Evolutionary conservation across 441 rosid species (phyloP).

Genomic region (Bruguiera hainesii): DNA sequence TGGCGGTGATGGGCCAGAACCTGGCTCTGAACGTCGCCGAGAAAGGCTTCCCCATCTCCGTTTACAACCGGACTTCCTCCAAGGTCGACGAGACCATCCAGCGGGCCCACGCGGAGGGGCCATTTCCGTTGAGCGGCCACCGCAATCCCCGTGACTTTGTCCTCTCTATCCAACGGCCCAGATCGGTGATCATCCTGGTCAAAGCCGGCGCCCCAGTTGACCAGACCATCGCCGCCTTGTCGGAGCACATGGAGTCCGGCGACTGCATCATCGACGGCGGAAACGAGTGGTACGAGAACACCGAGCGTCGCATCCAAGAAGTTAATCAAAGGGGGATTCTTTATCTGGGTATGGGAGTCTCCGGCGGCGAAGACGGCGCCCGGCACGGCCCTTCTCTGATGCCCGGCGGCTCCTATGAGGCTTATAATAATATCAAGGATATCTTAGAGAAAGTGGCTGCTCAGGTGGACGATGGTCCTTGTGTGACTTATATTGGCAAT

Average conservation of each 20-base stretch:
- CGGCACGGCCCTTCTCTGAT: constrained; percentile 85
- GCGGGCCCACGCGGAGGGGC: constrained; percentile 66
- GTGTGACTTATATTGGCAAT: constrained; percentile 89
- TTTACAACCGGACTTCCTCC: constrained; percentile 81
- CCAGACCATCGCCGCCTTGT: constrained; percentile 74
- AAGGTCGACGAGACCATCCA: constrained; percentile 83
- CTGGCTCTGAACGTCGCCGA: constrained; percentile 87
- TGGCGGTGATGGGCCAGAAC: constrained; percentile 97
- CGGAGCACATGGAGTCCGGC: constrained; percentile 74
- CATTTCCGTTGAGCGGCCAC: constrained; percentile 71
- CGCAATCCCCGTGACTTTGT: constrained; percentile 79
- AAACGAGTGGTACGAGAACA: constrained; percentile 90
- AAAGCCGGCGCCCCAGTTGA: constrained; percentile 93
- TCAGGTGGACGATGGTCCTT: constrained; percentile 95
- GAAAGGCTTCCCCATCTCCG: constrained; percentile 93
- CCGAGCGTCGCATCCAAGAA: constrained; percentile 79
- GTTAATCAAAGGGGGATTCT: constrained; percentile 52
- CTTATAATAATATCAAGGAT: constrained; percentile 66
- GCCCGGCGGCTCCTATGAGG: constrained; percentile 92
- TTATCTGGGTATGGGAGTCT: constrained; percentile 93
- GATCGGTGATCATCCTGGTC: constrained; percentile 90
- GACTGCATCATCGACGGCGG: constrained; percentile 94
- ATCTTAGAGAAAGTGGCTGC: constrained; percentile 79
- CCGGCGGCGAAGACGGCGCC: constrained; percentile 97
- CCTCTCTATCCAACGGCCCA: constrained; percentile 77